Percentiles rank a stretch among this genome's conserved stretches.
Conservation (phyloP, 148 eudicot species). For the Silene conica region DNA sequence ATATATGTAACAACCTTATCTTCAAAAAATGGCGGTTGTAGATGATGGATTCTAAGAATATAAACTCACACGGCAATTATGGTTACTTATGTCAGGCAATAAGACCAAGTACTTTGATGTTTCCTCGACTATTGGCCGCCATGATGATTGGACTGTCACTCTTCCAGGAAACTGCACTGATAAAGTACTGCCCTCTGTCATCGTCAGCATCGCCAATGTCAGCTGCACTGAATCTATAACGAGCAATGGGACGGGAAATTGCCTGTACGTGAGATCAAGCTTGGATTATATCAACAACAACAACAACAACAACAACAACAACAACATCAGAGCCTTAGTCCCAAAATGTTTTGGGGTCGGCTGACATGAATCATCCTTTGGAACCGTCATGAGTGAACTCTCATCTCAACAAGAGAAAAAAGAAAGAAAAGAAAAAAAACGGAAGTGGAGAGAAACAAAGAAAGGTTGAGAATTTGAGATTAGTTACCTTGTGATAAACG, state of each 20-base stretch:
- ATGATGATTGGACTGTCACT: conserved; percentile 69
- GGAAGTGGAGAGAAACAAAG: no score
- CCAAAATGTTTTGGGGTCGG: no score
- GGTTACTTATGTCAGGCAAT: conserved; percentile 39
- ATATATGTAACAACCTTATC: conserved; percentile 1
- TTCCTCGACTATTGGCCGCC: conserved; percentile 87
- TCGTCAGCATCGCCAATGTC: conserved; percentile 49
- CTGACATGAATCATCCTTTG: no score
- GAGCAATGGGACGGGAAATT: conserved; percentile 66
- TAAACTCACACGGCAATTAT: not conserved
- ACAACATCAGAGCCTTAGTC: no score
- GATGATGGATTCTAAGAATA: not conserved
- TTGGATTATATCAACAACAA: not conserved
- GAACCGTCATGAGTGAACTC: no score
- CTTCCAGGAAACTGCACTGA: conserved; percentile 88
- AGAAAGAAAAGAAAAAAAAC: no score
- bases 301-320: no score
- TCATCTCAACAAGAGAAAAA: no score
- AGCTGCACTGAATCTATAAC: conserved; percentile 54
- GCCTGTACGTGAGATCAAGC: conserved; percentile 40
- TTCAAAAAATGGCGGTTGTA: not conserved
- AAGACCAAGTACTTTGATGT: conserved; percentile 66
- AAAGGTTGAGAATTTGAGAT: conserved; percentile 8
- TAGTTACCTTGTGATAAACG: conserved; percentile 80
- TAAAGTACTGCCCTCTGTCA: conserved; percentile 59